phyloP scores from a whole-genome alignment of 2,329 filamentous ascomycete species.

The Clathrospora elynae region DNA sequence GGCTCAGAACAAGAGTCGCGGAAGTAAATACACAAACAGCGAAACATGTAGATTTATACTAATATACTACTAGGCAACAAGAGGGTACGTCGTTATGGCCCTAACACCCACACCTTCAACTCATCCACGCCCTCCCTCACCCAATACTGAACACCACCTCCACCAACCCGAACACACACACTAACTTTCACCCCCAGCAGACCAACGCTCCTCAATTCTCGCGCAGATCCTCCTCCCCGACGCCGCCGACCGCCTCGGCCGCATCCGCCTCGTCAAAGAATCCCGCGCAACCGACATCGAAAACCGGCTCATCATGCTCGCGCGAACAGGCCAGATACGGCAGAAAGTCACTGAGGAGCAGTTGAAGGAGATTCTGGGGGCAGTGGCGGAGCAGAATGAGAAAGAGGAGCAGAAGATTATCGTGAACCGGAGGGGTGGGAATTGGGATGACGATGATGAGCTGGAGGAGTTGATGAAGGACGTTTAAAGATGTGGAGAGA shows the following conservation, averaged over 20 bases:
- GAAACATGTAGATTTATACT: background rate
- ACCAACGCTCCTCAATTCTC: constrained; percentile 77
- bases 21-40: constrained; percentile 34
- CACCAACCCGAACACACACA: constrained; percentile 43
- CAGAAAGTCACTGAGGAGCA: constrained; percentile 89
- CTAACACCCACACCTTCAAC: background rate
- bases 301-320: constrained; percentile 89
- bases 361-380: constrained; percentile 87
- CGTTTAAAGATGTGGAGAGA: constrained; percentile 31
- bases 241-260: constrained; percentile 87
- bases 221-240: constrained; percentile 93
- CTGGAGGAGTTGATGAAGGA: constrained; percentile 58
- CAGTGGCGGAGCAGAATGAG: constrained; percentile 76
- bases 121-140: background rate
- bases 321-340: constrained; percentile 82
- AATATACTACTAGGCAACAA: constrained; percentile 21
- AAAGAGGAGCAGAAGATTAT: constrained; percentile 74
- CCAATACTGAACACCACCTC: background rate
- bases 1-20: constrained; percentile 65
- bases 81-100: constrained; percentile 16
- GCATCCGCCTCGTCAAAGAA: constrained; percentile 95
- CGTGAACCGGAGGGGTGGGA: constrained; percentile 79
- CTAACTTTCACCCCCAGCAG: constrained; percentile 56
- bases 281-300: constrained; percentile 88
- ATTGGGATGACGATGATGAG: constrained; percentile 78